These are phyloP conservation scores for Saccharum spontaneum DNA, from an alignment of 176 grass and related monocot species.

Conservation along the genomic window DNA sequence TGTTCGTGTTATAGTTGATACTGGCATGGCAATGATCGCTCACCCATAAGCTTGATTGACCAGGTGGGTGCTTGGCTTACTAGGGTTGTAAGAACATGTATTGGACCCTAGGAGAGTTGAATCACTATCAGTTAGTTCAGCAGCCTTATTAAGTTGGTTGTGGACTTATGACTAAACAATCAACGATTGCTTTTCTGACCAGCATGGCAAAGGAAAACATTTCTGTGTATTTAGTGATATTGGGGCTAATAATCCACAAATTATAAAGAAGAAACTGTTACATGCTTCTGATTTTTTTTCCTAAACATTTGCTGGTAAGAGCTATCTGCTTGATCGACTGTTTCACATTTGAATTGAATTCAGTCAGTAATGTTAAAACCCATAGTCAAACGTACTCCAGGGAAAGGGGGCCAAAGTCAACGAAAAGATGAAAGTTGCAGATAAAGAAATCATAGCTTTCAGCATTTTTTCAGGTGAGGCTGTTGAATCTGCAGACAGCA, in stretches of 20 bases:
- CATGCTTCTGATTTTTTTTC: neutral
- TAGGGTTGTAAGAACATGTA: neutral
- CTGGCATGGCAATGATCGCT: neutral
- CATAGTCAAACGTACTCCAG: neutral
- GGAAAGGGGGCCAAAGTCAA: conserved; percentile 5
- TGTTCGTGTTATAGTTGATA: neutral
- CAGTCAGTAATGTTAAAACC: neutral
- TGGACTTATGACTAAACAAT: neutral
- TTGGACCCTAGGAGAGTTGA: neutral
- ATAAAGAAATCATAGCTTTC: neutral
- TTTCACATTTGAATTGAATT: neutral
- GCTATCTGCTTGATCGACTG: neutral
- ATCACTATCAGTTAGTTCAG: neutral
- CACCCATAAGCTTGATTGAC: neutral
- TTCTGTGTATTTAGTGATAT: neutral
- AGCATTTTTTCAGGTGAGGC: neutral
- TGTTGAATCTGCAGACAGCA: neutral
- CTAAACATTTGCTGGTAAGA: neutral
- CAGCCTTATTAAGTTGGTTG: neutral
- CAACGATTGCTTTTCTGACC: neutral
- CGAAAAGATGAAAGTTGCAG: neutral
- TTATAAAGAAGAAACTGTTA: neutral
- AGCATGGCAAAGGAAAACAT: neutral
- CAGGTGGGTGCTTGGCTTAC: neutral
- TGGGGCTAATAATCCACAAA: neutral